Evolutionary conservation across 768 basidiomycete genomes (phyloP).

Genomic region (Daedalea quercina): DNA sequence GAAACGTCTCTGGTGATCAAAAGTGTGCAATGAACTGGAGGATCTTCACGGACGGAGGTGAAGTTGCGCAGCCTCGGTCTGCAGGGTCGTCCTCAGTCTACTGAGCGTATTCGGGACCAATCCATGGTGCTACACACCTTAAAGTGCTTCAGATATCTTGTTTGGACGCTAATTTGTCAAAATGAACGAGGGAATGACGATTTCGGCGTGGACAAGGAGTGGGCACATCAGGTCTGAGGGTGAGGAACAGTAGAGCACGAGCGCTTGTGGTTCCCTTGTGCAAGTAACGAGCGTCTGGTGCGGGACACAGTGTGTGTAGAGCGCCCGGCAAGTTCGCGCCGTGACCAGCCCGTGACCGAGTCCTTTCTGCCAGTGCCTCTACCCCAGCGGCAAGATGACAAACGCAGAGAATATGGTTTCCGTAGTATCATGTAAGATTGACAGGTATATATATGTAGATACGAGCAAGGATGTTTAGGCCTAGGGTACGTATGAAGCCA

Average conservation of each 20-base stretch:
- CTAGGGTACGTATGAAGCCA: background rate
- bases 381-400: too few relatives aligned
- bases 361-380: too few relatives aligned
- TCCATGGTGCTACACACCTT: too few relatives aligned
- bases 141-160: too few relatives aligned
- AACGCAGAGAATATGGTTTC: too few relatives aligned
- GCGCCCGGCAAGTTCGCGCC: too few relatives aligned
- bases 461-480: background rate
- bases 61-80: slow-evolving; percentile 12
- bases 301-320: too few relatives aligned
- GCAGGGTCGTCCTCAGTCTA: slow-evolving; percentile 3
- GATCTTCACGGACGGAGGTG: slow-evolving; percentile 11
- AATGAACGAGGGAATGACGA: slow-evolving; percentile 5
- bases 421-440: too few relatives aligned
- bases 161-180: background rate
- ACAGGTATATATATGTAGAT: too few relatives aligned
- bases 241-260: slow-evolving; percentile 11
- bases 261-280: background rate
- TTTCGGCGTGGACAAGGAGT: slow-evolving; percentile 13
- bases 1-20: background rate
- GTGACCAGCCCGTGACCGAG: too few relatives aligned
- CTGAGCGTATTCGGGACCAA: background rate
- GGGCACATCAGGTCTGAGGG: slow-evolving; percentile 28
- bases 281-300: background rate
- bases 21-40: background rate